Base-by-base conservation (phyloP, 1,284 basidiomycete species). In the Cryptococcus hybrid region DNA sequence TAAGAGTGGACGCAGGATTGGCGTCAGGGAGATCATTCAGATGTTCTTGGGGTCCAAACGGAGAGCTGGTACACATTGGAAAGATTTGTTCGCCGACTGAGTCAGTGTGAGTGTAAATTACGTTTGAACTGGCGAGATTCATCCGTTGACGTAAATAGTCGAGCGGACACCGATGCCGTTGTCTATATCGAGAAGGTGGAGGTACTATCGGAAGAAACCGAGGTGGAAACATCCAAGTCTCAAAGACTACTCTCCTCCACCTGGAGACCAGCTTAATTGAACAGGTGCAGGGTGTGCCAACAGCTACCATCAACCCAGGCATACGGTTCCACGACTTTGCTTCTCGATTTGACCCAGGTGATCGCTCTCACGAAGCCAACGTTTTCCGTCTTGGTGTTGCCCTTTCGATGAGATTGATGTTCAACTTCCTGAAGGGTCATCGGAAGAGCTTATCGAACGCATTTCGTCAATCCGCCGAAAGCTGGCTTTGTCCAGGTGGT, bases 321-420 rank as follows among this genome's bases (percentile, higher is more conserved):
- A 84, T 96, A 30, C 84, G 86, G 45, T 99, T 98, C 77, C 82
- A 84, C 7, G 87, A 92, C 36, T 92, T 95, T 68, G 82, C 85
- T 2, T 77, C 83, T 2, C 80, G 89, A 13, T 95, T 92, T 73
- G 83, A 88, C 8, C 70, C 84, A 24, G 85, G 85, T 44, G 89
- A 95, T 68, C 82, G 83, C 13, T 86, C 88, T 0, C 85, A 86
- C 64, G 88, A 90, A 69, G 88, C 92, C 1, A 84, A 83, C 11
- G 74, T 97, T 34, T 98, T 94, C 82, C 86, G 88, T 30, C 84
- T 99, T 0, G 92, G 92, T 5, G 84, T 85, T n/a, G 91, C 92
- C 0, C 82, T 99, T 99, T 98, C 70, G 96, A 99, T 77, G 82
- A 84, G 63, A 78, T 84, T 55, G 82, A 85, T 36, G 81, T 95